Base-by-base conservation (phyloP, 2,329 filamentous ascomycete species). In the Nothopassalora personata region DNA sequence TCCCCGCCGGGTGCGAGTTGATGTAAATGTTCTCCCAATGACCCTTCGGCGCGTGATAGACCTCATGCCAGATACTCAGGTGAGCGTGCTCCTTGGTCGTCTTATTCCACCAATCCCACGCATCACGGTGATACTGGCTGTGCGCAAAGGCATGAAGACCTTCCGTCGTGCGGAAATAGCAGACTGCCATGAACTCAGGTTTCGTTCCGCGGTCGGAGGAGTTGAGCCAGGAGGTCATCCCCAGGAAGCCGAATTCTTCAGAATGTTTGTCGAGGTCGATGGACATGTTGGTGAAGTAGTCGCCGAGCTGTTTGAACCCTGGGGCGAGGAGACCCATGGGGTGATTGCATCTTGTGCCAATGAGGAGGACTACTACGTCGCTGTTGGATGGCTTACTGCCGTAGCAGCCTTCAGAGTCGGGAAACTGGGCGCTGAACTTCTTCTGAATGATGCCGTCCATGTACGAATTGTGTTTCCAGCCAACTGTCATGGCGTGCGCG, bases 11-110 rank as follows among this genome's bases (percentile, higher is more conserved):
- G 58, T 74, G 68, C 23, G 64, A 69, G 53, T 80, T 77, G 7
- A 75, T 62, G 64, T 83, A 83, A 23, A 84, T 73, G 1, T 73
- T 78, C 75, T 85, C 82, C 70, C 80, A 82, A 8, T 72, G 71
- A 3, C 75, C 3, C 71, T 53, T 69, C 0, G 75, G 75, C 5
- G 78, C 76, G 28, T 75, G 70, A 62, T 80, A 84, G 0, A 78
- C 76, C 75, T 85, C 83, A 66, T 86, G 83, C 60, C 75, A 84
- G 62, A 84, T 79, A 5, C 76, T 76, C 27, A 84, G 65, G 61
- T 81, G 74, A 28, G 67, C 64, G 45, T 72, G 61, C 28, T 75
- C 66, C 48, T 73, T 72, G 34, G 59, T 49, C 6, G 67, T 68
- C 53, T 66, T 69, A 56, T 76, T 74, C 68, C 77, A 81, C 77